phyloP scores from a whole-genome alignment of 2,329 filamentous ascomycete genomes.

The Colletotrichum neosansevieriae region DNA sequence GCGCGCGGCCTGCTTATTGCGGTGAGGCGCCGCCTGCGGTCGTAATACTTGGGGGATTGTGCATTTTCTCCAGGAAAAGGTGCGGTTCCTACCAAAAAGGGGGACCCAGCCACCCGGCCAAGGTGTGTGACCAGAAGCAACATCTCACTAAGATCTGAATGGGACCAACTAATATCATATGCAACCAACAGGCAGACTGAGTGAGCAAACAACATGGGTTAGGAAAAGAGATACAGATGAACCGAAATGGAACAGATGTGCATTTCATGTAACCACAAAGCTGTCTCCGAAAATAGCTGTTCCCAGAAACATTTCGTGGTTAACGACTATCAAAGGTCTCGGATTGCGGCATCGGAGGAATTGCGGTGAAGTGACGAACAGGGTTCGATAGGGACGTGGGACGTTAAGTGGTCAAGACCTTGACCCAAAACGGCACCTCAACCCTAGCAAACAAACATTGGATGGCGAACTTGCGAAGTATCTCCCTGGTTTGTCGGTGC shows the following conservation, averaged over 20 bases:
- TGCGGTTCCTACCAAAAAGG: too few relatives aligned
- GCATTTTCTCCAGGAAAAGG: not conserved
- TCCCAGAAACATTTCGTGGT: not conserved
- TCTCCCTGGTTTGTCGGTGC: not conserved
- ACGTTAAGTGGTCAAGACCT: conserved; percentile 10
- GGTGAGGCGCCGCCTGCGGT: too few relatives aligned
- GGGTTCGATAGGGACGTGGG: conserved; percentile 10
- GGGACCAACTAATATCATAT: too few relatives aligned
- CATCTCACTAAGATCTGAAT: too few relatives aligned
- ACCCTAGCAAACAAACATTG: not conserved
- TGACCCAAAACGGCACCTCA: conserved; percentile 9
- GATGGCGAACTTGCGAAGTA: not conserved
- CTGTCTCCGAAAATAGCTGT: not conserved
- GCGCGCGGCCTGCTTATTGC: too few relatives aligned
- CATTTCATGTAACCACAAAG: not conserved
- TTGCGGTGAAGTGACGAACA: conserved; percentile 27
- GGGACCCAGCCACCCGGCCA: too few relatives aligned
- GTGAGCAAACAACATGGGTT: too few relatives aligned
- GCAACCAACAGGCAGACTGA: too few relatives aligned
- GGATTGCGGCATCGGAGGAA: conserved; percentile 27
- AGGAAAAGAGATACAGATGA: not conserved
- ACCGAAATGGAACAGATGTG: not conserved
- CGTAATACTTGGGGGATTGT: not conserved
- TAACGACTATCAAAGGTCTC: not conserved
- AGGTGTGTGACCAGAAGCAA: too few relatives aligned